These are phyloP conservation scores for Termitomyces sp. DNA, from an alignment of 768 basidiomycete genomes.

Conservation along the genomic window DNA sequence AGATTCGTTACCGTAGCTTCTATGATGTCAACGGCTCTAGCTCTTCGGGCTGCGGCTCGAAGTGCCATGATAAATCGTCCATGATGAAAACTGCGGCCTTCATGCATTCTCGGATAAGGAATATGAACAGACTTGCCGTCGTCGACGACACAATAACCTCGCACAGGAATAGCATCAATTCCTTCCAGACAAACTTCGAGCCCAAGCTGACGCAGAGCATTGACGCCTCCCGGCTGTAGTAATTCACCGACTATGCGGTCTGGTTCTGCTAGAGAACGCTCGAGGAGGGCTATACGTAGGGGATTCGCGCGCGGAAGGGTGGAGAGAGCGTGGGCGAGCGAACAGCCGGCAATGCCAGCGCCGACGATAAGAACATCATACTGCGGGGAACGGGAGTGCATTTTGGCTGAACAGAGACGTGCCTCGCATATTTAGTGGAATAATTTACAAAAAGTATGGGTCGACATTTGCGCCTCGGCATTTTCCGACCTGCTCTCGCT, in stretches of 20 bases:
- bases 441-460: not conserved
- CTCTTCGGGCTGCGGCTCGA: constrained; percentile 58
- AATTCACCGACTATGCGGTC: constrained; percentile 98
- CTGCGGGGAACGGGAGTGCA: not conserved
- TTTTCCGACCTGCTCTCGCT: not conserved
- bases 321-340: constrained; percentile 84
- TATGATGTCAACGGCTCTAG: constrained; percentile 69
- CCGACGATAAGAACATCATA: constrained; percentile 90
- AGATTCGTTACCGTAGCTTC: constrained; percentile 84
- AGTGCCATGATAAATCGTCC: constrained; percentile 84
- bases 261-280: constrained; percentile 88
- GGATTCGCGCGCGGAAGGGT: constrained; percentile 49
- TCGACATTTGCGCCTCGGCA: constrained; percentile 1
- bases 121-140: constrained; percentile 73
- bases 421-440: not conserved
- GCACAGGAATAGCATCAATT: constrained; percentile 81
- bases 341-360: constrained; percentile 85
- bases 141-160: constrained; percentile 84
- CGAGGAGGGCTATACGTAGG: constrained; percentile 79
- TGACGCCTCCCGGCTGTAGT: constrained; percentile 88
- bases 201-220: constrained; percentile 73
- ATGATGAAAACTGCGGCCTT: constrained; percentile 92
- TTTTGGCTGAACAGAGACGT: not conserved
- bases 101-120: constrained; percentile 72
- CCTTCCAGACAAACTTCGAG: constrained; percentile 72